Evolutionary conservation across 139 green algal species (phyloP).

Genomic region (Micromonas pusilla): DNA sequence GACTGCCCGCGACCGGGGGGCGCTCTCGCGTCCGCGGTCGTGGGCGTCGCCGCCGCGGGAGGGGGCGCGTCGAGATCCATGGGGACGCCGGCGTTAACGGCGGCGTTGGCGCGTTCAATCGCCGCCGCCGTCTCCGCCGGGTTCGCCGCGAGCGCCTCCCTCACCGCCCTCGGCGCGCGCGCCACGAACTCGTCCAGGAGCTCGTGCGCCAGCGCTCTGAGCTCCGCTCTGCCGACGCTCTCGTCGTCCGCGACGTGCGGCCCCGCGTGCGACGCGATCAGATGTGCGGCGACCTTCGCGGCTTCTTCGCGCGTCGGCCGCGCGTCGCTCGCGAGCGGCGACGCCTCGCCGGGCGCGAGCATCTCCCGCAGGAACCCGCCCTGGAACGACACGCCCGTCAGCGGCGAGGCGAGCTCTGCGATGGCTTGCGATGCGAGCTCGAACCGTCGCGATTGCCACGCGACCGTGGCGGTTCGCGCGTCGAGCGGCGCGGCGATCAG

Average conservation of each 20-base stretch:
- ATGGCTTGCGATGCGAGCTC: not conserved
- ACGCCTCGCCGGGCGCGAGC: not conserved
- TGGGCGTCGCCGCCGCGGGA: no score
- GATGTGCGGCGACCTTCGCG: not conserved
- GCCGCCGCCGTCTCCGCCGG: not conserved
- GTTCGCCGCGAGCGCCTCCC: not conserved
- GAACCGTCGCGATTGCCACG: not conserved
- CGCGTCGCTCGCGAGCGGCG: not conserved
- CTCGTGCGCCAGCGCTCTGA: not conserved
- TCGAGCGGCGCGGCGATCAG: not conserved
- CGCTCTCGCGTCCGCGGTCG: not conserved
- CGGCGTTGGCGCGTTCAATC: not conserved
- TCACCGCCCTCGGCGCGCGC: not conserved
- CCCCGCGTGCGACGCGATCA: slow-evolving; percentile 35
- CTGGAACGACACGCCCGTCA: not conserved
- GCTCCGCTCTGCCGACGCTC: slow-evolving; percentile 11
- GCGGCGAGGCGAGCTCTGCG: not conserved
- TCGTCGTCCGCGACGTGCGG: not conserved
- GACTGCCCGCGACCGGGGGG: slow-evolving; percentile 10
- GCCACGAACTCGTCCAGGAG: slow-evolving; percentile 39
- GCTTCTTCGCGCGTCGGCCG: not conserved
- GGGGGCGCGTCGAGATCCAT: not conserved
- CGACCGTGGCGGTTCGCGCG: not conserved
- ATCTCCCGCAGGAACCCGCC: not conserved
- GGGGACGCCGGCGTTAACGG: not conserved